These are phyloP conservation scores for Leishmania tropica DNA, from an alignment of 208 protist species.

Conservation along the genomic window DNA sequence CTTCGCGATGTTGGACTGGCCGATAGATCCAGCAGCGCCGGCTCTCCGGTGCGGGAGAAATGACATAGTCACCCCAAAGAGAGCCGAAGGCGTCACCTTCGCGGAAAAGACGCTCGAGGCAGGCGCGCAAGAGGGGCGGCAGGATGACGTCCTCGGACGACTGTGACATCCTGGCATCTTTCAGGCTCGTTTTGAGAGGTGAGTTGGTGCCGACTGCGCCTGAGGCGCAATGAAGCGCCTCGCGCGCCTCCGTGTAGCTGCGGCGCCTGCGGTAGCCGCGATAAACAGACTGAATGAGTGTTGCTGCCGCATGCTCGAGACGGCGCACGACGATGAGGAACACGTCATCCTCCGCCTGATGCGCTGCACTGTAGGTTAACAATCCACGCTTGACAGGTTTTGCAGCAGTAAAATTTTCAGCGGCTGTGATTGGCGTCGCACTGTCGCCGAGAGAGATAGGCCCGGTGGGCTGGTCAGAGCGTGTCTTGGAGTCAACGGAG, in stretches of 20 bases:
- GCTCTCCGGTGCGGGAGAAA: conserved; percentile 32
- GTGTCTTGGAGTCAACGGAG: background rate
- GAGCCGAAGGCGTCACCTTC: conserved; percentile 12
- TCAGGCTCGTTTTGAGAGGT: background rate
- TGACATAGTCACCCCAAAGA: conserved; percentile 22
- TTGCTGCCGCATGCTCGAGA: conserved; percentile 50
- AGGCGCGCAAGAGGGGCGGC: conserved; percentile 13
- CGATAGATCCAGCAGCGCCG: conserved; percentile 32
- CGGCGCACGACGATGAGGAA: conserved; percentile 64
- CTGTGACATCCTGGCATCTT: background rate
- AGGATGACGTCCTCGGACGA: background rate
- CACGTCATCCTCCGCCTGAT: conserved; percentile 67
- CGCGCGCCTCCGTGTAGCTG: conserved; percentile 42
- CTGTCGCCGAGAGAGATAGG: background rate
- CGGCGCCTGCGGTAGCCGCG: conserved; percentile 38
- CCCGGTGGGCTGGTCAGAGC: background rate
- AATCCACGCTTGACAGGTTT: conserved; percentile 18
- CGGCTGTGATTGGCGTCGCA: background rate
- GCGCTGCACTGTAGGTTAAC: conserved; percentile 26
- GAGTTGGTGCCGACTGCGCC: conserved; percentile 16
- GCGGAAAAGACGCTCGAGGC: conserved; percentile 14
- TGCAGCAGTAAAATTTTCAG: conserved; percentile 10
- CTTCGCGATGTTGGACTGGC: conserved; percentile 18
- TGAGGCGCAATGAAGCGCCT: conserved; percentile 2
- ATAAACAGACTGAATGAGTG: conserved; percentile 70